These are phyloP conservation scores for Trichosporon sp. DNA, from an alignment of 1,284 basidiomycete genomes.

Conservation along the genomic window DNA sequence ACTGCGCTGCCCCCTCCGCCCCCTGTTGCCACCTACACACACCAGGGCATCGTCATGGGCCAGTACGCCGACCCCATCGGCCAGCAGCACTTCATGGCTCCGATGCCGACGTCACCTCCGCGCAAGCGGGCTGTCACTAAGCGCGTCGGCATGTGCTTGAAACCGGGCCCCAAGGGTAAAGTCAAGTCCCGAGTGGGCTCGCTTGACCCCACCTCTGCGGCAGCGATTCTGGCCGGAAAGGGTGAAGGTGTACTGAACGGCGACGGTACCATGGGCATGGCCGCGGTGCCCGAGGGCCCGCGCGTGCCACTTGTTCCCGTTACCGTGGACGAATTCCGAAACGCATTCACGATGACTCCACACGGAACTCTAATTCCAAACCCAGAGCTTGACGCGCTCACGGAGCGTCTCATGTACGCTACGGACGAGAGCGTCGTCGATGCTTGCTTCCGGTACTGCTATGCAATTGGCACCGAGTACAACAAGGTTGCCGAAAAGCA, in stretches of 20 bases:
- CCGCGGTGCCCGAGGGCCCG: not conserved
- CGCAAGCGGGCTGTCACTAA: slow-evolving; percentile 17
- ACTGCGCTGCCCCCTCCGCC: slow-evolving; percentile 10
- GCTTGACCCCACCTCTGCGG: not conserved
- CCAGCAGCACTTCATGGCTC: slow-evolving; percentile 3
- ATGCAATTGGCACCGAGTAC: slow-evolving; percentile 16
- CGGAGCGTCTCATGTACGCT: slow-evolving; percentile 20
- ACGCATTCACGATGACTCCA: slow-evolving; percentile 10
- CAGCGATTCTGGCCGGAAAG: not conserved
- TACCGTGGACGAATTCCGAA: slow-evolving; percentile 16
- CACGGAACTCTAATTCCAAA: slow-evolving; percentile 14
- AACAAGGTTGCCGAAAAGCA: slow-evolving; percentile 20
- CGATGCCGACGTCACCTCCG: slow-evolving; percentile 4
- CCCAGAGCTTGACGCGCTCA: slow-evolving; percentile 14
- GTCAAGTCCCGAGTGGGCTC: slow-evolving; percentile 6
- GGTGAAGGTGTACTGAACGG: not conserved
- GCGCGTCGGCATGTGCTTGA: slow-evolving; percentile 25
- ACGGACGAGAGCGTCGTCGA: slow-evolving; percentile 16
- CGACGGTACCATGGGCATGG: not conserved
- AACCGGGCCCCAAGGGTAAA: slow-evolving; percentile 28
- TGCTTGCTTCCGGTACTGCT: slow-evolving; percentile 22
- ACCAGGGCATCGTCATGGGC: not conserved
- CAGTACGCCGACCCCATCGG: slow-evolving; percentile 2
- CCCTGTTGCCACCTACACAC: slow-evolving; percentile 9
- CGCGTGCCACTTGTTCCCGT: slow-evolving; percentile 10